A percentile compares a stretch with the other conserved stretches of the same genome.
phyloP scores from a whole-genome alignment of 2,329 filamentous ascomycete species.

The Colletotrichum aenigma region DNA sequence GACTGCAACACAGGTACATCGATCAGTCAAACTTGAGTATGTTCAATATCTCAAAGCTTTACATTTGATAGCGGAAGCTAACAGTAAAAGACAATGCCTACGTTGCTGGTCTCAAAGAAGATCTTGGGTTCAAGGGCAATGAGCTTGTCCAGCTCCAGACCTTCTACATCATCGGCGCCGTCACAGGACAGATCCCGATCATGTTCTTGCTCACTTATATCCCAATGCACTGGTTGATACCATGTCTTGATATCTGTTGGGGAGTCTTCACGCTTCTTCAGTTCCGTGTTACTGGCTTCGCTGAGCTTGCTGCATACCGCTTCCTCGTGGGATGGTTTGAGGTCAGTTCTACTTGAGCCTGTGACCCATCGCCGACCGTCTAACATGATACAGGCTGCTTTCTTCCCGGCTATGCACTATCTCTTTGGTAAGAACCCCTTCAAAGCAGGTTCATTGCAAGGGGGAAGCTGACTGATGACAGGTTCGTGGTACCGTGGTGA shows the following conservation, averaged over 20 bases:
- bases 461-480: constrained; percentile 40
- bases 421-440: constrained; percentile 37
- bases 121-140: constrained; percentile 28
- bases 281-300: constrained; percentile 24
- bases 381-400: constrained; percentile 29
- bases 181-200: constrained; percentile 31
- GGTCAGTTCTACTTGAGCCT: background rate
- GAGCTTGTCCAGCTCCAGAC: constrained; percentile 29
- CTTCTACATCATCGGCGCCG: constrained; percentile 26
- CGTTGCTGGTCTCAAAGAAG: constrained; percentile 29
- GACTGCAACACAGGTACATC: background rate
- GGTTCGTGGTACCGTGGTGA: constrained; percentile 55
- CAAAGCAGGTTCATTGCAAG: background rate
- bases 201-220: constrained; percentile 30
- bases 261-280: constrained; percentile 58
- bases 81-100: constrained; percentile 40
- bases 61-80: constrained; percentile 32
- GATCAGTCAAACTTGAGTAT: constrained; percentile 32
- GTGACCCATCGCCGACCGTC: background rate
- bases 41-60: rapidly evolving
- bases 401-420: constrained; percentile 36
- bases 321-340: constrained; percentile 39
- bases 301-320: constrained; percentile 25
- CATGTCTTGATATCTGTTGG: constrained; percentile 52
- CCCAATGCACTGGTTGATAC: constrained; percentile 29